These are phyloP conservation scores for Aspergillus udagawae DNA, from an alignment of 2,329 filamentous ascomycete species.

Conservation along the genomic window DNA sequence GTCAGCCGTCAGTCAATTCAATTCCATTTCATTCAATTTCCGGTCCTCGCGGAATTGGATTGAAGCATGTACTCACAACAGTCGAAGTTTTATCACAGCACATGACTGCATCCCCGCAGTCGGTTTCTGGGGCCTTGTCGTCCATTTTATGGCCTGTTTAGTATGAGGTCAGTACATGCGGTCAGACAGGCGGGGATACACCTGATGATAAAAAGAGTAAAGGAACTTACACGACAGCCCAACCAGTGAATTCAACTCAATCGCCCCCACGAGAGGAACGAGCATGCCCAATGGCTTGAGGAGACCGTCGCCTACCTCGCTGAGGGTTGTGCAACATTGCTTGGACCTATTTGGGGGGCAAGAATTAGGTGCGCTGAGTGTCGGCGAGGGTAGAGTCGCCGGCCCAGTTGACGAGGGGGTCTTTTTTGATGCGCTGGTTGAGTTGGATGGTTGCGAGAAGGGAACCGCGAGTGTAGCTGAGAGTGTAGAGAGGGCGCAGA, in stretches of 20 bases:
- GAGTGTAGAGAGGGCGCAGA: constrained; percentile 5
- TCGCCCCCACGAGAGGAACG: constrained; percentile 17
- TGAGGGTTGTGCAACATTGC: constrained; percentile 24
- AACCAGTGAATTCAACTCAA: constrained; percentile 20
- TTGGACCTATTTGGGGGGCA: constrained; percentile 23
- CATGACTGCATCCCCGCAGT: constrained; percentile 22
- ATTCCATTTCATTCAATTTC: background rate
- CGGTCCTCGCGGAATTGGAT: no score
- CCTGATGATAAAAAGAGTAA: no score
- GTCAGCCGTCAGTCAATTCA: background rate
- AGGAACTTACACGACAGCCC: constrained; percentile 25
- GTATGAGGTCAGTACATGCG: background rate
- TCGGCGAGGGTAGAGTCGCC: constrained; percentile 4
- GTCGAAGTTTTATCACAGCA: constrained; percentile 18
- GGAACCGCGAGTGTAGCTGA: background rate
- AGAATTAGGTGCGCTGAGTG: constrained; percentile 11
- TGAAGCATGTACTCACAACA: constrained; percentile 6
- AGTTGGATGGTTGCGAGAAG: background rate
- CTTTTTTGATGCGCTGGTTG: background rate
- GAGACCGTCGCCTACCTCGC: constrained; percentile 12
- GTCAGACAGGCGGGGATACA: background rate
- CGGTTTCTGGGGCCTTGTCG: constrained; percentile 6
- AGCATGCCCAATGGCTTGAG: constrained; percentile 15
- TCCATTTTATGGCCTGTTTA: constrained; percentile 20
- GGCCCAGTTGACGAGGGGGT: background rate